phyloP scores from a whole-genome alignment of 495 filamentous ascomycete genomes.

The Penicillium fimorum region DNA sequence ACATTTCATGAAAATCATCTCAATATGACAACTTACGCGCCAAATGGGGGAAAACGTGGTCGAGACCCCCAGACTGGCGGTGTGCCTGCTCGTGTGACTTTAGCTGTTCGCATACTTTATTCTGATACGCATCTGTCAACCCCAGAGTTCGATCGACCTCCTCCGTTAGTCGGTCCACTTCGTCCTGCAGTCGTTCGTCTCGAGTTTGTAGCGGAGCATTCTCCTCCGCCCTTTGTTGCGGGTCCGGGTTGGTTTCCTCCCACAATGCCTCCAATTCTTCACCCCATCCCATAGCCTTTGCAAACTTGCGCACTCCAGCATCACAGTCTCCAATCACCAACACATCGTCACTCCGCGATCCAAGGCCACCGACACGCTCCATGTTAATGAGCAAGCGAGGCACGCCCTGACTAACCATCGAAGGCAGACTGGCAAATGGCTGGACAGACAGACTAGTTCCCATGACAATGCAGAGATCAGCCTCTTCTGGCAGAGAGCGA shows the following conservation, averaged over 20 bases:
- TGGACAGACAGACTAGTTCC: slow-evolving; percentile 87
- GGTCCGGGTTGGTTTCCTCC: slow-evolving; percentile 52
- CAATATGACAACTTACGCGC: slow-evolving; percentile 23
- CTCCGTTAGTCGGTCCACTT: slow-evolving; percentile 52
- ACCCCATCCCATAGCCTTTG: slow-evolving; percentile 78
- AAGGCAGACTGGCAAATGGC: slow-evolving; percentile 82
- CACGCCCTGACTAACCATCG: slow-evolving; percentile 53
- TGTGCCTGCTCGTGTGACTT: slow-evolving; percentile 11
- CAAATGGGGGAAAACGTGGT: slow-evolving; percentile 49
- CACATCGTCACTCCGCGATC: slow-evolving; percentile 74
- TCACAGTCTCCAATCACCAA: slow-evolving; percentile 76
- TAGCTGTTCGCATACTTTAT: slow-evolving; percentile 41
- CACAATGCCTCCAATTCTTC: slow-evolving; percentile 77
- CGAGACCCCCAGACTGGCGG: slow-evolving; percentile 23
- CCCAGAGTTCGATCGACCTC: slow-evolving; percentile 53
- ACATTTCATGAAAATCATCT: slow-evolving; percentile 11
- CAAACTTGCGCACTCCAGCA: slow-evolving; percentile 76
- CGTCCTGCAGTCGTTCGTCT: slow-evolving; percentile 55
- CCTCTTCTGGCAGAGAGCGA: slow-evolving; percentile 50
- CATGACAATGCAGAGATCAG: slow-evolving; percentile 86
- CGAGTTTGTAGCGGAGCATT: slow-evolving; percentile 35
- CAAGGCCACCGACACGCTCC: slow-evolving; percentile 79
- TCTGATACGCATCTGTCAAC: slow-evolving; percentile 46
- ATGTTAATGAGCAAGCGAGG: slow-evolving; percentile 86
- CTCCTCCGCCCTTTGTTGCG: slow-evolving; percentile 34